Evolutionary conservation across 2,329 filamentous ascomycete species (phyloP).

Genomic region (Cordyceps militaris): DNA sequence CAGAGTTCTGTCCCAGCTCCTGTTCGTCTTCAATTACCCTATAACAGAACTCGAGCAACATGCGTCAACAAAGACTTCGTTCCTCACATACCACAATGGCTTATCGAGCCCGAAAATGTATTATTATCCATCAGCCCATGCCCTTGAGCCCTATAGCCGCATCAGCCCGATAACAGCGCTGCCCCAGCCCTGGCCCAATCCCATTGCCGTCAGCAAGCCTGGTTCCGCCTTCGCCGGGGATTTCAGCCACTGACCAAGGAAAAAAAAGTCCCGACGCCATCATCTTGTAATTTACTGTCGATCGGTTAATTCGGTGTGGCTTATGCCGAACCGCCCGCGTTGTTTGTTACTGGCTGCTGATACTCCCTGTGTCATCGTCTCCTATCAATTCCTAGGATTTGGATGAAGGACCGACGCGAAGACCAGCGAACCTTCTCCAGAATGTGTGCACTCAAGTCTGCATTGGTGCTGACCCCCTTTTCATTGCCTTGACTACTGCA

Average conservation of each 20-base stretch:
- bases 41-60: background rate
- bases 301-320: constrained; percentile 10
- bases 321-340: constrained; percentile 3
- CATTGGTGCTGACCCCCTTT: background rate
- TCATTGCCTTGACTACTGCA: background rate
- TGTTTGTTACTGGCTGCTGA: background rate
- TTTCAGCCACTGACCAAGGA: background rate
- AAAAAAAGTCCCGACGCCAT: background rate
- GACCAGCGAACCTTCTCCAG: too few species aligned
- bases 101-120: background rate
- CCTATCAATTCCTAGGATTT: too few species aligned
- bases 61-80: too few species aligned
- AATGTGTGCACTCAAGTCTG: background rate
- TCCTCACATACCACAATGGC: background rate
- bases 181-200: background rate
- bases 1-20: background rate
- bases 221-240: background rate
- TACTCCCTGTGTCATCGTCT: background rate
- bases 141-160: background rate
- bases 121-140: background rate
- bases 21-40: background rate
- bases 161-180: background rate
- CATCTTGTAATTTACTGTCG: background rate
- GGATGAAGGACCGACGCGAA: too few species aligned
- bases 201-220: background rate